These are phyloP conservation scores for Citrus australasica DNA, from an alignment of 345 rosid species.

Conservation along the genomic window DNA sequence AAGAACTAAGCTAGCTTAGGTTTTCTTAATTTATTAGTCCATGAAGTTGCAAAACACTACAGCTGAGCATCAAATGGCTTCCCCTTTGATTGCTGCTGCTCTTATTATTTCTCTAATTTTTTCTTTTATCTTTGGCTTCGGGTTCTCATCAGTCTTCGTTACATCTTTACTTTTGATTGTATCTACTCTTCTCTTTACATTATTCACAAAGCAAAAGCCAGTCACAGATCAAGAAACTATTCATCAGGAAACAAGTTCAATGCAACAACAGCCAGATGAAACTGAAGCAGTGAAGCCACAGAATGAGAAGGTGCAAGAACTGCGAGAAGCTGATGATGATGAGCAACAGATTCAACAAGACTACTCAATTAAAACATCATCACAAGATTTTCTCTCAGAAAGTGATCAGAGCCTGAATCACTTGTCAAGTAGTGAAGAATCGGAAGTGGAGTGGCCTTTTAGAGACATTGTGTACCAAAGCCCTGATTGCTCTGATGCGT, in stretches of 20 bases:
- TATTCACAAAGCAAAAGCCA: constrained; percentile 18
- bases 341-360: constrained; percentile 4
- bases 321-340: neutral
- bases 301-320: neutral
- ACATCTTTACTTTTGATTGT: constrained; percentile 32
- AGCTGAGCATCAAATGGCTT: constrained; percentile 25
- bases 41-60: too few relatives aligned
- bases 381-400: constrained; percentile 21
- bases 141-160: constrained; percentile 29
- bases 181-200: constrained; percentile 25
- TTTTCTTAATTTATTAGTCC: too few relatives aligned
- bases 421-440: constrained; percentile 41
- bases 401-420: constrained; percentile 27
- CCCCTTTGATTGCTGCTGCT: constrained; percentile 25
- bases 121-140: constrained; percentile 27
- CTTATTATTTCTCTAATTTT: constrained; percentile 24
- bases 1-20: too few relatives aligned
- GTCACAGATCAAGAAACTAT: constrained; percentile 8
- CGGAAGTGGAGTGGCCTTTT: constrained; percentile 37
- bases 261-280: neutral
- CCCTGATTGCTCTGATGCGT: constrained; percentile 43
- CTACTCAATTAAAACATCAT: constrained; percentile 14
- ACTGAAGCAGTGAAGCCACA: neutral
- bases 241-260: constrained; percentile 11
- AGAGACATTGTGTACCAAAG: constrained; percentile 27